Percentiles rank a stretch among this genome's conserved stretches.
Evolutionary conservation across 1,284 basidiomycete genomes (phyloP).

Genomic region (Polyporus tsugae): DNA sequence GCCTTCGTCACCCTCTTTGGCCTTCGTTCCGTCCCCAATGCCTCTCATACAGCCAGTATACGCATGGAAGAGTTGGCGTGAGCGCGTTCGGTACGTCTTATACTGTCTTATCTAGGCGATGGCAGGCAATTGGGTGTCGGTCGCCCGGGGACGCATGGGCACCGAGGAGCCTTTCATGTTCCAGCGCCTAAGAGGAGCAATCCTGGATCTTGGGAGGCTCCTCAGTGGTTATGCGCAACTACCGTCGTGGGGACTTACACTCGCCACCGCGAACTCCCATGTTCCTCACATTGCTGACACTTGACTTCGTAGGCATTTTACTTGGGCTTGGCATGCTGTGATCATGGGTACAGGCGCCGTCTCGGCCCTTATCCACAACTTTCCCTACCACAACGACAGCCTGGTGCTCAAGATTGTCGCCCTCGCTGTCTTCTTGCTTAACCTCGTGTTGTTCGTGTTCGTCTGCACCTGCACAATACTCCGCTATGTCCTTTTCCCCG

Average conservation of each 20-base stretch:
- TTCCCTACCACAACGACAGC: constrained; percentile 49
- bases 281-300: constrained; percentile 9
- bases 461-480: constrained; percentile 51
- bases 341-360: constrained; percentile 56
- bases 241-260: neutral
- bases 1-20: constrained; percentile 16
- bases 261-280: neutral
- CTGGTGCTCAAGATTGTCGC: constrained; percentile 45
- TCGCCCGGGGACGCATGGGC: neutral
- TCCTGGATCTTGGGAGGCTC: neutral
- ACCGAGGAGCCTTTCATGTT: neutral
- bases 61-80: constrained; percentile 41
- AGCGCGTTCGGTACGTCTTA: constrained; percentile 37
- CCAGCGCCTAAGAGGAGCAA: neutral
- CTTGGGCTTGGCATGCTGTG: constrained; percentile 54
- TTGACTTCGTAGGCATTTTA: constrained; percentile 40
- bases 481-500: constrained; percentile 60
- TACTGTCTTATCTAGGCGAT: neutral
- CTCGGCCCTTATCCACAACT: constrained; percentile 48
- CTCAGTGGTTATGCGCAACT: neutral
- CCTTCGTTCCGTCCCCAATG: constrained; percentile 25
- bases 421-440: constrained; percentile 58
- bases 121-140: neutral
- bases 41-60: constrained; percentile 36
- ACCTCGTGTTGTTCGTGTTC: constrained; percentile 59